Percentiles rank a stretch among this genome's conserved stretches.
These are phyloP conservation scores for Aspergillus sp. DNA, from an alignment of 2,329 filamentous ascomycete genomes.

Conservation along the genomic window DNA sequence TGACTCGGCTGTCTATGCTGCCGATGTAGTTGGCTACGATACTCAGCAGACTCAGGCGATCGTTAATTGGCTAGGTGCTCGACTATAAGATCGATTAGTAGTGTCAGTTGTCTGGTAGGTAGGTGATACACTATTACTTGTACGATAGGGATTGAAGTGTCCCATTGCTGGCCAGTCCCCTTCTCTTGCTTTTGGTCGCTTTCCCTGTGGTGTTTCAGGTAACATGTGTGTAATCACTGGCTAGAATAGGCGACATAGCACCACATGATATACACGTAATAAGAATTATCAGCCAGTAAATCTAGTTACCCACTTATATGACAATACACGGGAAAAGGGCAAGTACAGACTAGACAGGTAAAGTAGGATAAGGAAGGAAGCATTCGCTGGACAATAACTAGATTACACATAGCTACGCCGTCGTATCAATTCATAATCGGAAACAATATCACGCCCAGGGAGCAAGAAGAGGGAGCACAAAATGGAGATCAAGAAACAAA, in stretches of 20 bases:
- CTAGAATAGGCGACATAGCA: too few species aligned
- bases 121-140: too few species aligned
- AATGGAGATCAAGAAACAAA: conserved; percentile 2
- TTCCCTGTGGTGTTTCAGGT: too few species aligned
- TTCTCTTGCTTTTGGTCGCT: too few species aligned
- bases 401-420: conserved; percentile 18
- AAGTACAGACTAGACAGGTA: neutral
- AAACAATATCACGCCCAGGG: conserved; percentile 16
- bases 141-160: neutral
- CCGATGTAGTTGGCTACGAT: conserved; percentile 21
- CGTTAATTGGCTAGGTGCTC: conserved; percentile 32
- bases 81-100: conserved; percentile 20
- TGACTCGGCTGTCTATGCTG: conserved; percentile 31
- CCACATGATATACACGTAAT: too few species aligned
- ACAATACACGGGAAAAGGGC: too few species aligned
- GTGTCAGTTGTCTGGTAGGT: neutral
- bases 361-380: neutral
- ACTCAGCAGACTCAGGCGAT: conserved; percentile 31
- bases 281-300: too few species aligned
- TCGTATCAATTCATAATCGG: conserved; percentile 24
- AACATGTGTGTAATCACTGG: too few species aligned
- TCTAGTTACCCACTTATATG: too few species aligned
- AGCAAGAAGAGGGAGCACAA: conserved; percentile 14
- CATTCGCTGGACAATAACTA: conserved; percentile 16
- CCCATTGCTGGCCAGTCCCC: neutral